Evolutionary conservation across 2,329 filamentous ascomycete genomes (phyloP), one percentile per base, ranked within the genome.

Genomic region (Aspergillus puulaauensis): DNA sequence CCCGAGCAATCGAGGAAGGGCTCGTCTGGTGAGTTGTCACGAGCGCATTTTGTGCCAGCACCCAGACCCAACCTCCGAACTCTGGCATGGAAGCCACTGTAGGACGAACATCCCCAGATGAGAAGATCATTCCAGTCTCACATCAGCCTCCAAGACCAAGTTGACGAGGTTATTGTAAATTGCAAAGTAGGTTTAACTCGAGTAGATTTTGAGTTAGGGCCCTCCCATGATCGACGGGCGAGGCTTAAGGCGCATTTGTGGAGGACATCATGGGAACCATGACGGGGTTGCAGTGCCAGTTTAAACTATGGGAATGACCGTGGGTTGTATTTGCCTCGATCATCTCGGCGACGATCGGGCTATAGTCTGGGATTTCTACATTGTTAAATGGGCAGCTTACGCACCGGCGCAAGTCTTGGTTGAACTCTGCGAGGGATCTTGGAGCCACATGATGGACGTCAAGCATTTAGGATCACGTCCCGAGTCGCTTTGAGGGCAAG

Each of bases 11-110:
- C 45, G 46, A 48, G 31, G 23, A 46, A 19, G 44, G 41, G 9
- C 48, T 55, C 48, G 41, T 52, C 55, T 55, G 52, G 31, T 52
- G 43, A 54, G 47, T 14, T 40, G 58, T 58, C 58, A 60, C 55
- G 44, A 55, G 56, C 27, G 39, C 40, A 31, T 37, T 37, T 33
- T 37, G 46, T 24, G 11, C 15, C 19, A 43, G 17, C 40, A n/a
- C 14, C 37, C 37, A 40, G 17, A 6, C 17, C 15, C 17, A 23
- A 45, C n/a, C 24, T 17, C 33, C 35, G 48, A 41, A 37, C 47
- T 31, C 33, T 35, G 49, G 53, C 44, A 53, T 46, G 51, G 45
- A 54, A 49, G 54, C 51, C 39, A 53, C 47, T 23, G 54, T 57
- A 57, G 54, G 21, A 57, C 54, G 27, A 52, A 52, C 33, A 50